These are phyloP conservation scores for Phytophthora colocasiae DNA, from an alignment of 352 stramenopile genomes.

Conservation along the genomic window DNA sequence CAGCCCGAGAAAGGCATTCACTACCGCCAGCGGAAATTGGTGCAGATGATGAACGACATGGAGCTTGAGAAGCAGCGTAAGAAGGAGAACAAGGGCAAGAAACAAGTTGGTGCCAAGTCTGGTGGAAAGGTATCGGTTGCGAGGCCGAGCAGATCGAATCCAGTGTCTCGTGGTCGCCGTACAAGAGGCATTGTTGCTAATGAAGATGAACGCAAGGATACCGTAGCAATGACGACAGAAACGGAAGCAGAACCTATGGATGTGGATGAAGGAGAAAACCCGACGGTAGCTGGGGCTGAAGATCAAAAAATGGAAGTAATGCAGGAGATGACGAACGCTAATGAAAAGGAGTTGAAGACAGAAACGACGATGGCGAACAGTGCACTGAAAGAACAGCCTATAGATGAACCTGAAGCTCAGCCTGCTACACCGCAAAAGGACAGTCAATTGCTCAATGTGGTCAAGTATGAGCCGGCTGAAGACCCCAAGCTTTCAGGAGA, in stretches of 20 bases:
- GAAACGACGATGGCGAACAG: neutral
- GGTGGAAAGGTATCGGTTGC: slow-evolving; percentile 3
- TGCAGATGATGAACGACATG: slow-evolving; percentile 53
- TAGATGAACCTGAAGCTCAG: slow-evolving; percentile 1
- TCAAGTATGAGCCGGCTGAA: slow-evolving; percentile 11
- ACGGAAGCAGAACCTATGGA: slow-evolving; percentile 10
- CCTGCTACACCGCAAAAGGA: neutral
- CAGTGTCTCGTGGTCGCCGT: slow-evolving; percentile 16
- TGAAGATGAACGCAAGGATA: neutral
- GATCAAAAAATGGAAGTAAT: neutral
- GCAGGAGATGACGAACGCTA: neutral
- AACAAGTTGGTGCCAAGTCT: slow-evolving; percentile 8
- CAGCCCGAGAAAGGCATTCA: slow-evolving; percentile 40
- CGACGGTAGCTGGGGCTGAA: neutral
- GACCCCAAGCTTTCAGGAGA: slow-evolving; percentile 26
- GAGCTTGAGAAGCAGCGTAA: slow-evolving; percentile 42
- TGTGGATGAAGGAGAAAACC: neutral
- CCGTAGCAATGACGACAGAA: neutral
- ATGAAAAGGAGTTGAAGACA: neutral
- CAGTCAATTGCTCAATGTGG: neutral
- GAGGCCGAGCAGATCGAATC: slow-evolving; percentile 19
- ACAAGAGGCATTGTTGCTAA: slow-evolving; percentile 9
- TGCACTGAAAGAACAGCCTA: neutral
- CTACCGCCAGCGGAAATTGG: slow-evolving; percentile 49
- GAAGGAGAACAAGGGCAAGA: slow-evolving; percentile 32